phyloP scores from a whole-genome alignment of 1,284 basidiomycete species.

The Anthracocystis walkeri region DNA sequence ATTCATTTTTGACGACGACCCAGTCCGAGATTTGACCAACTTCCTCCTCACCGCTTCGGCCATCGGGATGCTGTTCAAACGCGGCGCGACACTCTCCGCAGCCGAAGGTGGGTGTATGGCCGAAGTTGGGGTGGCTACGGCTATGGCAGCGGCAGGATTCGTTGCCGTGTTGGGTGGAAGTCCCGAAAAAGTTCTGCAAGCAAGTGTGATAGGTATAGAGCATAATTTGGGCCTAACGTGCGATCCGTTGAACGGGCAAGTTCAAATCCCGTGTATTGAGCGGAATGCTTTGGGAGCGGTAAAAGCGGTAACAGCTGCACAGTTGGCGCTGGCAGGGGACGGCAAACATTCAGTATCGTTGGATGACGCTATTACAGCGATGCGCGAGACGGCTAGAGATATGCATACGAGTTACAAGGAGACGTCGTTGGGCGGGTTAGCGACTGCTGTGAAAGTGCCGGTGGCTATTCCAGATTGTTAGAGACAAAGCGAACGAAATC shows the following conservation, averaged over 20 bases:
- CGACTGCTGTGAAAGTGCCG: conserved; percentile 61
- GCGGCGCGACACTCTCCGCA: conserved; percentile 94
- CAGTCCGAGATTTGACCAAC: conserved; percentile 84
- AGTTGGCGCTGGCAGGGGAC: conserved; percentile 85
- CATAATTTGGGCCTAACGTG: conserved; percentile 65
- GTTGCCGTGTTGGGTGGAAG: conserved; percentile 77
- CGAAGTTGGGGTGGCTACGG: conserved; percentile 78
- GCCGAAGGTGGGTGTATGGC: conserved; percentile 77
- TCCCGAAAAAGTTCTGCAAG: conserved; percentile 74
- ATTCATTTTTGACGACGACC: conserved; percentile 80
- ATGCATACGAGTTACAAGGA: conserved; percentile 72
- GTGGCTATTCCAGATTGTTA: conserved; percentile 66
- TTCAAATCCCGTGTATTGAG: conserved; percentile 88
- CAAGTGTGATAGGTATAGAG: conserved; percentile 91
- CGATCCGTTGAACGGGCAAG: conserved; percentile 75
- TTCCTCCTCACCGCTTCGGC: conserved; percentile 86
- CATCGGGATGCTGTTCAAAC: conserved; percentile 95
- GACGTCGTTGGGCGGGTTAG: conserved; percentile 57
- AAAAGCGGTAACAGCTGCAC: conserved; percentile 77
- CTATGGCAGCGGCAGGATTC: conserved; percentile 92
- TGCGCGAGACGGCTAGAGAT: conserved; percentile 83
- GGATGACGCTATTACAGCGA: conserved; percentile 95
- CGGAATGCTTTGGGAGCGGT: conserved; percentile 82
- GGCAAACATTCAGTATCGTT: conserved; percentile 87
- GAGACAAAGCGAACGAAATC: not conserved